These are phyloP conservation scores for Medicago arabica DNA, from an alignment of 306 rosid genomes.

Conservation along the genomic window DNA sequence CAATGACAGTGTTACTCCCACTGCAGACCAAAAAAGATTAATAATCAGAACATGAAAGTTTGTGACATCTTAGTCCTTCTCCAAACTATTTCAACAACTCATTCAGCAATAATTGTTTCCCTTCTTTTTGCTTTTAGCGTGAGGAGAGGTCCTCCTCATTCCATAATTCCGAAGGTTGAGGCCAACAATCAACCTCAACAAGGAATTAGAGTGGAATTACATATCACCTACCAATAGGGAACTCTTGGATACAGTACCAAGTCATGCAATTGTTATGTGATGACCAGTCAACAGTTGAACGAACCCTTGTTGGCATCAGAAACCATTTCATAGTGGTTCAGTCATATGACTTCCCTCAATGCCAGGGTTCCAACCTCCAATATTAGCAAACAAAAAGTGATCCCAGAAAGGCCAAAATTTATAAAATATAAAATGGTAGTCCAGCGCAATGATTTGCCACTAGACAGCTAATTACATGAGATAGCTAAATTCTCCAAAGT, in stretches of 20 bases:
- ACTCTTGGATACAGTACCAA: neutral
- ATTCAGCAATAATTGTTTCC: neutral
- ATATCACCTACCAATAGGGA: neutral
- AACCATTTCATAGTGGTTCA: conserved; percentile 20
- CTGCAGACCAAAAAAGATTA: conserved; percentile 53
- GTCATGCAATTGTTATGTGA: conserved; percentile 4
- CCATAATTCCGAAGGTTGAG: neutral
- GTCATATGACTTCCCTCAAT: conserved; percentile 17
- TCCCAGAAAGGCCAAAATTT: conserved; percentile 12
- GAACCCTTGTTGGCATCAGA: conserved; percentile 21
- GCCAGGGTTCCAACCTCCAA: conserved; percentile 21
- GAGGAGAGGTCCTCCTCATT: conserved; percentile 4
- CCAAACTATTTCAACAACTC: conserved; percentile 14
- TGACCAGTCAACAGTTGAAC: neutral
- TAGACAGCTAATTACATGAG: neutral
- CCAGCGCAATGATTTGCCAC: conserved; percentile 25
- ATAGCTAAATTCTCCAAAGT: neutral
- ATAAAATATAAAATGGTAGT: conserved; percentile 27
- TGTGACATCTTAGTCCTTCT: neutral
- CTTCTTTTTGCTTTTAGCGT: conserved; percentile 5
- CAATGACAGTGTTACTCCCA: conserved; percentile 73
- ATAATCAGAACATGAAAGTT: conserved; percentile 28
- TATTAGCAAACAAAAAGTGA: conserved; percentile 20
- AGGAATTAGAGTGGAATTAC: neutral
- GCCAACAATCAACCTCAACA: neutral